phyloP scores from a whole-genome alignment of 139 green algal species.

The Chlorella ohadii region DNA sequence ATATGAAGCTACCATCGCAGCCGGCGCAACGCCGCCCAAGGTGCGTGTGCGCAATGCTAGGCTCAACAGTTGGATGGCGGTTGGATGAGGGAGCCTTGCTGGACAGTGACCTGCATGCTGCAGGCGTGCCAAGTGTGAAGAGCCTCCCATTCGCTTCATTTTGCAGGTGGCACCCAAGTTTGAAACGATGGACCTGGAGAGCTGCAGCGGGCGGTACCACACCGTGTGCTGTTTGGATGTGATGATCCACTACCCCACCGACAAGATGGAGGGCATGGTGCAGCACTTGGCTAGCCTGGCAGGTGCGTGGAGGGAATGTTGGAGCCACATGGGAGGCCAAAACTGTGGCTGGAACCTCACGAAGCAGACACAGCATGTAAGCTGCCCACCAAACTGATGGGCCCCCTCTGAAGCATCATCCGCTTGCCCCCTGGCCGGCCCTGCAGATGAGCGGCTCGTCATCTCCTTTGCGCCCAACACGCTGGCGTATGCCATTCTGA shows the following conservation, averaged over 20 bases:
- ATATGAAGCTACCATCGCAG: slow-evolving; percentile 58
- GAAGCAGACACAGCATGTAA: no score
- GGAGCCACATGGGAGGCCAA: no score
- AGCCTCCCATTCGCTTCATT: not conserved
- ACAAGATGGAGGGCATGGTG: slow-evolving; percentile 96
- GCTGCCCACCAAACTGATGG: no score
- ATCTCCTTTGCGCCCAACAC: slow-evolving; percentile 97
- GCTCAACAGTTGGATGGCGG: no score
- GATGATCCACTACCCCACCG: slow-evolving; percentile 99
- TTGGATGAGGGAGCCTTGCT: no score
- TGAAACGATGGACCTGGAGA: slow-evolving; percentile 90
- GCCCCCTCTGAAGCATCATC: no score
- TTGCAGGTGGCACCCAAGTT: slow-evolving; percentile 79
- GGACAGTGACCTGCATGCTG: no score
- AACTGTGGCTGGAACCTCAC: no score
- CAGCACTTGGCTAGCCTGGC: slow-evolving; percentile 88
- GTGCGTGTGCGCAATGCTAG: not conserved
- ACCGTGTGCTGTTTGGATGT: slow-evolving; percentile 98
- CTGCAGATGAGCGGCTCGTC: slow-evolving; percentile 83
- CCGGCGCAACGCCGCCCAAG: slow-evolving; percentile 39
- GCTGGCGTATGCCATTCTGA: slow-evolving; percentile 77
- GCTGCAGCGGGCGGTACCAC: slow-evolving; percentile 86
- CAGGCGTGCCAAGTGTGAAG: no score
- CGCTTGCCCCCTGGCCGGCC: no score
- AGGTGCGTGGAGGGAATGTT: no score